Evolutionary conservation across 129 eudicot species (phyloP).

Genomic region (Escallonia herrerae): DNA sequence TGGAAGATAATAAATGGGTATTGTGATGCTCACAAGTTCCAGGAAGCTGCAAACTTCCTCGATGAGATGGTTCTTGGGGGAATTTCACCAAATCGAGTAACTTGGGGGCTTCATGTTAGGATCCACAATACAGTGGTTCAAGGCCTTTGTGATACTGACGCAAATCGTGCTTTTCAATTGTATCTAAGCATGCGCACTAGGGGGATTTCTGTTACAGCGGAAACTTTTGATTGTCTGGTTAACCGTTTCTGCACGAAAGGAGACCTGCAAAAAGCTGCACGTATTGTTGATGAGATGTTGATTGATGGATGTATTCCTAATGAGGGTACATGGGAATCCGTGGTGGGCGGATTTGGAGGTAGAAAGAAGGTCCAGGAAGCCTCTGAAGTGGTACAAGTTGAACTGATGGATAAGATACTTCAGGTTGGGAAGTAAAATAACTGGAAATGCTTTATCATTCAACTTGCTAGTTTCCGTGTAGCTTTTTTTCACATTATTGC

Average conservation of each 20-base stretch:
- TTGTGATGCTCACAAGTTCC: conserved; percentile 44
- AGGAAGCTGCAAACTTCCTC: conserved; percentile 80
- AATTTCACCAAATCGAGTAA: conserved; percentile 54
- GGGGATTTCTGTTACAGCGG: conserved; percentile 59
- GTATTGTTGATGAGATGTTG: conserved; percentile 65
- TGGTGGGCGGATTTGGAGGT: conserved; percentile 53
- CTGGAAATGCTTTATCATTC: background rate
- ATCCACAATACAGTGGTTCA: conserved; percentile 51
- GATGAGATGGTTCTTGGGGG: conserved; percentile 81
- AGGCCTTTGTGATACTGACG: conserved; percentile 57
- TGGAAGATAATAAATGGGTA: conserved; percentile 58
- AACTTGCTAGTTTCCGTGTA: background rate
- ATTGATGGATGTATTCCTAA: conserved; percentile 66
- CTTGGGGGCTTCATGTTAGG: conserved; percentile 70
- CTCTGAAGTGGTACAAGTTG: conserved; percentile 21
- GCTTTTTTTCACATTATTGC: too few species aligned
- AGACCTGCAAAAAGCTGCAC: conserved; percentile 45
- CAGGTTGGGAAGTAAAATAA: conserved; percentile 7
- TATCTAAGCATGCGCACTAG: conserved; percentile 64
- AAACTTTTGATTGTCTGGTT: conserved; percentile 43
- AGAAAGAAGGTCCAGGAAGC: conserved; percentile 38
- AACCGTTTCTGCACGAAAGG: conserved; percentile 43
- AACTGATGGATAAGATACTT: conserved; percentile 25
- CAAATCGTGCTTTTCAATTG: conserved; percentile 49
- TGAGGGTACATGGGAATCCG: conserved; percentile 46